phyloP scores from a whole-genome alignment of 257 asterid genomes.

The Nicotiana noctiflora region DNA sequence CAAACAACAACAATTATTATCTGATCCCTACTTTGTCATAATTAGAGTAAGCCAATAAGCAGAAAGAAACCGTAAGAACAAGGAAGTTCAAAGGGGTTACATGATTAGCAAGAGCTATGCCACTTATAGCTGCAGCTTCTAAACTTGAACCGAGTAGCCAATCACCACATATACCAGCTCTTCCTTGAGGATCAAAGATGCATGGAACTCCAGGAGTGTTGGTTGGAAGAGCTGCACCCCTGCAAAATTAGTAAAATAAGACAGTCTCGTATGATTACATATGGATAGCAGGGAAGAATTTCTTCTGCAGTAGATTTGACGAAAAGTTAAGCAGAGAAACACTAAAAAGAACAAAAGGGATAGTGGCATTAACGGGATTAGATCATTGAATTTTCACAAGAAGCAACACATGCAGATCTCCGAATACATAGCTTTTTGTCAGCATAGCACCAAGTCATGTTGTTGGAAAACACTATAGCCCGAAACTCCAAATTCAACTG shows the following conservation, averaged over 20 bases:
- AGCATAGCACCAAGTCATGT: background rate
- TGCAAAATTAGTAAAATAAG: constrained; percentile 23
- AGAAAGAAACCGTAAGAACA: background rate
- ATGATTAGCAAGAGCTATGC: constrained; percentile 91
- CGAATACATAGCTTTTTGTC: background rate
- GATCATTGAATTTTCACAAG: background rate
- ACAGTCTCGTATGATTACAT: background rate
- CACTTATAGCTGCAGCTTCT: constrained; percentile 92
- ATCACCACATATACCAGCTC: constrained; percentile 98
- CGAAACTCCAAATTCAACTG: background rate
- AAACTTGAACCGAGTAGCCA: constrained; percentile 90
- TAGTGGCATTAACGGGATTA: background rate
- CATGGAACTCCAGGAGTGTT: constrained; percentile 78
- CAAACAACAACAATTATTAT: background rate
- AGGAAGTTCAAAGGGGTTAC: constrained; percentile 30
- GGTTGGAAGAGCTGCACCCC: constrained; percentile 99
- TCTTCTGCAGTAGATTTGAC: background rate
- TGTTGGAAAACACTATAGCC: background rate
- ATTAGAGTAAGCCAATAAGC: background rate
- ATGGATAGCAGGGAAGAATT: background rate
- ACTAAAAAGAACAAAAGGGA: background rate
- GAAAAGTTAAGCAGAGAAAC: background rate
- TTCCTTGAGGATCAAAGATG: constrained; percentile 90
- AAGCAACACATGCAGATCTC: background rate
- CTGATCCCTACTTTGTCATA: background rate